These are phyloP conservation scores for Trichoderma breve DNA, from an alignment of 2,329 filamentous ascomycete genomes.

Conservation along the genomic window DNA sequence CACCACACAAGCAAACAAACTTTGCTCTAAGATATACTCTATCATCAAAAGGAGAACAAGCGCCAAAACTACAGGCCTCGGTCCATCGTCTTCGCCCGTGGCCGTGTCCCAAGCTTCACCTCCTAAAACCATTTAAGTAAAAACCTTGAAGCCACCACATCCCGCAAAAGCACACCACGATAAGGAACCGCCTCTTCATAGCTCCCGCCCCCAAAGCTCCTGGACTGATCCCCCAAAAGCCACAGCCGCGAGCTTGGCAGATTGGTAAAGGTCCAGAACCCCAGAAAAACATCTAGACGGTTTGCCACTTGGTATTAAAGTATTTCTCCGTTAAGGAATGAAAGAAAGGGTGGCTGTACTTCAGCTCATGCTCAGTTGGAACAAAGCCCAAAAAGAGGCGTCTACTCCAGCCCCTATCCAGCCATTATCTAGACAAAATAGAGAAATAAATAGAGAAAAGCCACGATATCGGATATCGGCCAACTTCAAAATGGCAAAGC, in stretches of 20 bases:
- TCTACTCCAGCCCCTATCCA: not conserved
- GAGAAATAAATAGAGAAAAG: not conserved
- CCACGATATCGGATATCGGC: not conserved
- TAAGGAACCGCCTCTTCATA: not conserved
- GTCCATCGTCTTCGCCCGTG: not conserved
- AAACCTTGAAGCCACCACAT: not conserved
- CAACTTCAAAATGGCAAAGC: not conserved
- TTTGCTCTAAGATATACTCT: not conserved
- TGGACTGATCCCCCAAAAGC: not conserved
- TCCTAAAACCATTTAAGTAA: not conserved
- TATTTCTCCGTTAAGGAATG: slow-evolving; percentile 1
- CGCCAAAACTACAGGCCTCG: not conserved
- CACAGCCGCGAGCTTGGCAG: not conserved
- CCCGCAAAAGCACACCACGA: not conserved
- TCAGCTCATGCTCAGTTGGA: not conserved
- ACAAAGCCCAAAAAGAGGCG: not conserved
- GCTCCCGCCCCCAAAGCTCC: slow-evolving; percentile 1
- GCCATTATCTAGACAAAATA: not conserved
- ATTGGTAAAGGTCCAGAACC: not conserved
- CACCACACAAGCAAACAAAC: not conserved
- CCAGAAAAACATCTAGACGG: not conserved
- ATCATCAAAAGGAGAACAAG: not conserved
- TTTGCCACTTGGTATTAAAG: not conserved
- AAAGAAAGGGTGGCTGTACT: not conserved
- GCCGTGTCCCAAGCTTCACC: not conserved